These are phyloP conservation scores for Magnolia sinica DNA, from an alignment of 164 flowering plant genomes.

Conservation along the genomic window DNA sequence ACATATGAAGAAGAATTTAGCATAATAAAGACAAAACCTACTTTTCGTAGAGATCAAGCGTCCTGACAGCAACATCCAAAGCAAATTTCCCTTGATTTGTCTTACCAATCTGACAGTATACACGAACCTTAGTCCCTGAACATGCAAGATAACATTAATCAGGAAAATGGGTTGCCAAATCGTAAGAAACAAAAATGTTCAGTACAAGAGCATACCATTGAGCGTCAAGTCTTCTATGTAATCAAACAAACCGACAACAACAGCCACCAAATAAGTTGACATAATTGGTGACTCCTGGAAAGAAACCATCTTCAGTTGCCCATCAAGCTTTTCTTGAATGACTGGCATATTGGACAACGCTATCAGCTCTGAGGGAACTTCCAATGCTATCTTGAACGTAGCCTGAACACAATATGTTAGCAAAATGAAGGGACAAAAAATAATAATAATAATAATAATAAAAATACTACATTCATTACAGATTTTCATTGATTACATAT, in stretches of 20 bases:
- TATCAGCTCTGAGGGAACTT: conserved; percentile 70
- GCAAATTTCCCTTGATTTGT: conserved; percentile 88
- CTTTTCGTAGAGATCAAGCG: conserved; percentile 80
- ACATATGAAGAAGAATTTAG: background rate
- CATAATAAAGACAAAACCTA: conserved; percentile 25
- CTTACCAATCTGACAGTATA: conserved; percentile 87
- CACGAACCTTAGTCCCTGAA: conserved; percentile 80
- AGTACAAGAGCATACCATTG: conserved; percentile 53
- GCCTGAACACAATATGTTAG: conserved; percentile 48
- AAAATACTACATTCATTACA: background rate
- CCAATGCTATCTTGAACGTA: conserved; percentile 78
- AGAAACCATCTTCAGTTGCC: conserved; percentile 57
- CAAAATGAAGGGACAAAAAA: background rate
- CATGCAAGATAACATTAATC: background rate
- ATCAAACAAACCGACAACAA: conserved; percentile 91
- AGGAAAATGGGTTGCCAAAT: background rate
- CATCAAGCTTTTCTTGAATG: conserved; percentile 58
- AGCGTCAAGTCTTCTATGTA: conserved; percentile 77
- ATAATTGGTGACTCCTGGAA: conserved; percentile 87
- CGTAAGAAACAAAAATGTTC: background rate
- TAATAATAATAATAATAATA: background rate
- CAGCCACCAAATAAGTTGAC: conserved; percentile 97
- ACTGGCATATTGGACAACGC: conserved; percentile 98
- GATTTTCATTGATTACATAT: background rate
- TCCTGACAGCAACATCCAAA: conserved; percentile 80